phyloP scores from a whole-genome alignment of 2,329 filamentous ascomycete genomes.

The Aspergillus uvarum region DNA sequence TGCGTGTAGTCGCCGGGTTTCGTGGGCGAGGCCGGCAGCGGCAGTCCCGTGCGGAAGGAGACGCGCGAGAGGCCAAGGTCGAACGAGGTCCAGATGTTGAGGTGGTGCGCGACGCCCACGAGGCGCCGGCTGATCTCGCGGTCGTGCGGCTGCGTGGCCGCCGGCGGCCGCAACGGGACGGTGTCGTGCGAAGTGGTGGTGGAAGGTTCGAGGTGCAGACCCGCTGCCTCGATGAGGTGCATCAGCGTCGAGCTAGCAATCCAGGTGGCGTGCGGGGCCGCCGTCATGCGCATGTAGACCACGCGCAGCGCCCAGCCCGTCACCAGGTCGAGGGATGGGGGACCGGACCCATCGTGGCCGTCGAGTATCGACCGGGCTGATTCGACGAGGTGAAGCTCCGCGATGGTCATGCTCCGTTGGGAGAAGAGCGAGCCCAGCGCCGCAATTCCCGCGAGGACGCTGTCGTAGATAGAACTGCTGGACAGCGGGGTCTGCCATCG shows the following conservation, averaged over 20 bases:
- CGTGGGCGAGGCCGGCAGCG: conserved; percentile 32
- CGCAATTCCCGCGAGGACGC: conserved; percentile 53
- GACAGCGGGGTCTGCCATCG: conserved; percentile 23
- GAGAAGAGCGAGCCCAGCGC: conserved; percentile 55
- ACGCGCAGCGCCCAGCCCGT: conserved; percentile 52
- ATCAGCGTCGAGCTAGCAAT: conserved; percentile 32
- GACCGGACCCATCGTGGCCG: conserved; percentile 16
- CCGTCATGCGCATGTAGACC: conserved; percentile 53
- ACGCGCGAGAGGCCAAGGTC: conserved; percentile 58
- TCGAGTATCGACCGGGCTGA: conserved; percentile 48
- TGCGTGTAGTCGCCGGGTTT: conserved; percentile 48
- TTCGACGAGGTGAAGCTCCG: conserved; percentile 50
- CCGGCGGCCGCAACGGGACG: neutral
- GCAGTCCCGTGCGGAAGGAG: conserved; percentile 41
- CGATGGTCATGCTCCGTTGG: conserved; percentile 37
- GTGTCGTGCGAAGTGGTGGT: neutral
- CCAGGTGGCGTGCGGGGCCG: conserved; percentile 50
- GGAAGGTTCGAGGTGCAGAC: conserved; percentile 25
- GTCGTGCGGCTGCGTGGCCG: conserved; percentile 18
- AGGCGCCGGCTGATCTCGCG: conserved; percentile 43
- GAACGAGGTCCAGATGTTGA: conserved; percentile 59
- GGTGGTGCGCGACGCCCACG: conserved; percentile 54
- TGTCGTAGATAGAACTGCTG: conserved; percentile 41
- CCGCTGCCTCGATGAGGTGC: conserved; percentile 56
- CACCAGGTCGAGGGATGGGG: conserved; percentile 29